Conservation (phyloP, 2,329 filamentous ascomycete genomes). For the Pestalotiopsis sp. region DNA sequence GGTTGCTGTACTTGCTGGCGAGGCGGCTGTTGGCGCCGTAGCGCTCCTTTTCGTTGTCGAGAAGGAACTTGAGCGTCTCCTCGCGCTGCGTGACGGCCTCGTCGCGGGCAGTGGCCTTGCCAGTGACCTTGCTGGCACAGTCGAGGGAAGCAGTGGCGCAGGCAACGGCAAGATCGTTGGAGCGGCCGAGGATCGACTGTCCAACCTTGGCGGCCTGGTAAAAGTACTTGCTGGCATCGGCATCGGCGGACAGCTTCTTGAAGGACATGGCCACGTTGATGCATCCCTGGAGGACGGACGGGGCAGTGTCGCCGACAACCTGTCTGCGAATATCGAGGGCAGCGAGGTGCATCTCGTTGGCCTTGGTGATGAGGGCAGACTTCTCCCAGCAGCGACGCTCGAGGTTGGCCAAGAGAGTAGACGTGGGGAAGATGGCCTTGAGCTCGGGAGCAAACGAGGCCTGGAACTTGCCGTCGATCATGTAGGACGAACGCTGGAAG, state of each 20-base stretch:
- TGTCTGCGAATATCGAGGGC: background rate
- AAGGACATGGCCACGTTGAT: background rate
- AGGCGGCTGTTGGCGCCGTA: slow-evolving; percentile 14
- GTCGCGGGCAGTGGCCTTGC: background rate
- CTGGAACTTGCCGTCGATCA: background rate
- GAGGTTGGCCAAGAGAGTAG: background rate
- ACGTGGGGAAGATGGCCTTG: background rate
- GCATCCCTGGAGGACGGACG: background rate
- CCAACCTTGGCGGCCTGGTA: background rate
- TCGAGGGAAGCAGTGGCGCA: slow-evolving; percentile 10
- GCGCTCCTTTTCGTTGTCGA: slow-evolving; percentile 18
- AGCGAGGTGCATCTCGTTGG: background rate
- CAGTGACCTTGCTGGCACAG: slow-evolving; percentile 11
- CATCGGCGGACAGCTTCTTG: background rate
- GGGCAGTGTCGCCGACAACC: background rate
- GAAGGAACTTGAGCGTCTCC: slow-evolving; percentile 18
- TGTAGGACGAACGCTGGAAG: background rate
- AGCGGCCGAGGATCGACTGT: background rate
- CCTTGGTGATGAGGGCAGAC: background rate
- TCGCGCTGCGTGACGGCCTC: slow-evolving; percentile 13
- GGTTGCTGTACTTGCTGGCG: slow-evolving; percentile 17
- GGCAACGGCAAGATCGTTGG: background rate
- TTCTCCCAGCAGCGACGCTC: background rate
- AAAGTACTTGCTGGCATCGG: background rate
- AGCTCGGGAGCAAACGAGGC: background rate